These are phyloP conservation scores for Dictyostelium purpureum DNA, from an alignment of 78 protist species.

Conservation along the genomic window DNA sequence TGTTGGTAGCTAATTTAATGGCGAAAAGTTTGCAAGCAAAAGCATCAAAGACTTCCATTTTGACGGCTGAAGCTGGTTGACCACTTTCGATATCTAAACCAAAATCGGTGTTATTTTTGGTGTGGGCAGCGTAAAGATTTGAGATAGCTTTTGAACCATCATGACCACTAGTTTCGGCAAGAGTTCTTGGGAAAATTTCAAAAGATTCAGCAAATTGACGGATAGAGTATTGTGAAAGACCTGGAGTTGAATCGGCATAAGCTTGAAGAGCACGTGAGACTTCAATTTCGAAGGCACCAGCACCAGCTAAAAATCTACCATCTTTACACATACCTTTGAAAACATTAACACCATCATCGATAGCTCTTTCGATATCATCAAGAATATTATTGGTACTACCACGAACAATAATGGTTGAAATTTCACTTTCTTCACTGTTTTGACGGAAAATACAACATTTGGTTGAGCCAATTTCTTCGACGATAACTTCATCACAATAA, in stretches of 20 bases:
- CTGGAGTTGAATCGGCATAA: conserved; percentile 84
- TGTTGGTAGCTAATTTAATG: conserved; percentile 94
- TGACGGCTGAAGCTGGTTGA: conserved; percentile 36
- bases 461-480: conserved; percentile 86
- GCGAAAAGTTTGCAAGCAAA: conserved; percentile 86
- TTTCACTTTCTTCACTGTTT: conserved; percentile 62
- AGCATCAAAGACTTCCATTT: conserved; percentile 88
- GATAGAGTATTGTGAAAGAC: conserved; percentile 97
- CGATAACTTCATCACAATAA: conserved; percentile 80
- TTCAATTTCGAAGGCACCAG: conserved; percentile 97
- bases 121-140: conserved; percentile 94
- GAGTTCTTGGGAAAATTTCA: conserved; percentile 97
- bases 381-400: conserved; percentile 95
- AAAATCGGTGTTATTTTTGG: conserved; percentile 78
- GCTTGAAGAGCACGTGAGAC: conserved; percentile 80
- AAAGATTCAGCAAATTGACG: conserved; percentile 93
- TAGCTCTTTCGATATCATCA: conserved; percentile 98
- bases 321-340: conserved; percentile 92
- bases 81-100: conserved; percentile 95
- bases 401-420: conserved; percentile 97
- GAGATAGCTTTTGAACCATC: conserved; percentile 85
- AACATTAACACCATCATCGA: conserved; percentile 97
- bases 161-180: conserved; percentile 98
- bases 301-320: conserved; percentile 97
- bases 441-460: conserved; percentile 87